Percentiles rank a stretch among this genome's conserved stretches.
These are phyloP conservation scores for Spongospora subterranea DNA, from an alignment of 208 protist genomes.

Conservation along the genomic window DNA sequence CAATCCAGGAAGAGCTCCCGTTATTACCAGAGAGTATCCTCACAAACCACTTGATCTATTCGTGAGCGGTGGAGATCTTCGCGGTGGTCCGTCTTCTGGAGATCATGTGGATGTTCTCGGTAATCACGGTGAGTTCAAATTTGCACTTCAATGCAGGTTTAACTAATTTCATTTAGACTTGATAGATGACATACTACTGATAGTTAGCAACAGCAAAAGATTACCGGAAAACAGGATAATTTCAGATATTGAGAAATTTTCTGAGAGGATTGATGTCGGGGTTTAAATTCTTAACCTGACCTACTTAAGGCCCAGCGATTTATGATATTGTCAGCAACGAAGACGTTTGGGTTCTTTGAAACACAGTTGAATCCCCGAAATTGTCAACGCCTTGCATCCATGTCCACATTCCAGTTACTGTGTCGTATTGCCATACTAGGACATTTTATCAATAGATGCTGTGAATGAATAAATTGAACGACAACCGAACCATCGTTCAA, in stretches of 20 bases:
- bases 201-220: neutral
- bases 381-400: constrained; percentile 22
- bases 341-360: neutral
- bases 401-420: constrained; percentile 1
- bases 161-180: neutral
- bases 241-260: neutral
- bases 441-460: neutral
- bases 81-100: constrained; percentile 29
- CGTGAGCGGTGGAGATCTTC: constrained; percentile 26
- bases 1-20: neutral
- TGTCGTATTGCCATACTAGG: constrained; percentile 27
- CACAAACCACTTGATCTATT: neutral
- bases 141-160: neutral
- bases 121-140: constrained; percentile 17
- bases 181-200: neutral
- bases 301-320: no score
- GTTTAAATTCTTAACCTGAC: no score
- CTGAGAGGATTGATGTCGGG: neutral
- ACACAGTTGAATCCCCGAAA: neutral
- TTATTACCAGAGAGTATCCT: constrained; percentile 24
- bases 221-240: neutral
- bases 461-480: neutral
- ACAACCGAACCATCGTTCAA: neutral
- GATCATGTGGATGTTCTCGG: constrained; percentile 59
- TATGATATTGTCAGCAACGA: neutral